phyloP scores from a whole-genome alignment of 164 flowering plant genomes.

The Akebia trifoliata region DNA sequence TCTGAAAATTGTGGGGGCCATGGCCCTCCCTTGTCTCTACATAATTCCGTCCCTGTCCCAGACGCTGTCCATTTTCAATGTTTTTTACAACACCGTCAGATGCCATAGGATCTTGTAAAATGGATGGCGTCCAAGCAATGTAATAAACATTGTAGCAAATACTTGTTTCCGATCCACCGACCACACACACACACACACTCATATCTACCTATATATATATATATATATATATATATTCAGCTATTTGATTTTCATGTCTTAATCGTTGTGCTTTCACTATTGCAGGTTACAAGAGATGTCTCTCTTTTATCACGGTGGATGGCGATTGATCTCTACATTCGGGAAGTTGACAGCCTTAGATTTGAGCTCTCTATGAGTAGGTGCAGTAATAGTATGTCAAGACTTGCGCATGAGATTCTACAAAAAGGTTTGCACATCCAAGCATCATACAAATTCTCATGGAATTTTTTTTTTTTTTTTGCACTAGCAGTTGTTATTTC shows the following conservation, averaged over 20 bases:
- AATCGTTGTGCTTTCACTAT: slow-evolving; percentile 9
- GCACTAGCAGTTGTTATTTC: neutral
- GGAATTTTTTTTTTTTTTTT: neutral
- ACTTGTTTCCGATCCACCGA: too few species aligned
- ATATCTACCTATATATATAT: too few species aligned
- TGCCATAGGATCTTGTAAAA: too few species aligned
- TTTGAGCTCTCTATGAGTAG: slow-evolving; percentile 89
- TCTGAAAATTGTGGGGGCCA: too few species aligned
- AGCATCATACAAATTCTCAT: neutral
- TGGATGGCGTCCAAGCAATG: too few species aligned
- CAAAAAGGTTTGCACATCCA: slow-evolving; percentile 47
- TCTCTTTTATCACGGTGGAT: slow-evolving; percentile 93
- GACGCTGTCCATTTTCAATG: too few species aligned
- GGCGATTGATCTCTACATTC: slow-evolving; percentile 83
- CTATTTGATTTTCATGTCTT: neutral
- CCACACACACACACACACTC: too few species aligned
- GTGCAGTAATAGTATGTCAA: slow-evolving; percentile 54
- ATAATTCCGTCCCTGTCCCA: too few species aligned
- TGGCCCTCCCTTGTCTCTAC: too few species aligned
- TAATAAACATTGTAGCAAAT: too few species aligned
- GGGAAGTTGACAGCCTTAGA: slow-evolving; percentile 83
- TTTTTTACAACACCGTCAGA: too few species aligned
- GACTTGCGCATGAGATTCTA: slow-evolving; percentile 64
- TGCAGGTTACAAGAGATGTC: slow-evolving; percentile 87
- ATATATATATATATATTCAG: neutral